Base-by-base conservation (phyloP, 2,329 filamentous ascomycete species). In the Eutypa lata region DNA sequence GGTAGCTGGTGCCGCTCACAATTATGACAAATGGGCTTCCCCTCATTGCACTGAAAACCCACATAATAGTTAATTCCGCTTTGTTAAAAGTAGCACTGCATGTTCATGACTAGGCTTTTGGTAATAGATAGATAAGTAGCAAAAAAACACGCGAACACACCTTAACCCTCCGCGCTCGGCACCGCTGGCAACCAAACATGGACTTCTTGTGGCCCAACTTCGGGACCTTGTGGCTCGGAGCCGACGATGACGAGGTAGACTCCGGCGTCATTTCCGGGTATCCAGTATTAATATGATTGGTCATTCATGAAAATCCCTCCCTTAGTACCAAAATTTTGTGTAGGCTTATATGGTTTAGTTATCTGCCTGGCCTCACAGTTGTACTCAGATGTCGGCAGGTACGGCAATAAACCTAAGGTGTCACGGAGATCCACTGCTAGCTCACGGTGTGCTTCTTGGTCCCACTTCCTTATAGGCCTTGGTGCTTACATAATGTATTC, bases 131-230 rank as follows among this genome's bases (percentile, higher is more conserved):
- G 13, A n/a, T 16, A 14, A 38, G 13, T 14, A 14, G 13, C 13
- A 38, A 38, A 14, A 14, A 14, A 16, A n/a, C n/a, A n/a, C n/a
- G n/a, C n/a, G 13, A 22, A 33, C 45, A 37, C 45, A 58, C 58
- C 58, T 61, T 61, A 21, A 61, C 59, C 19, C 57, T 51, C 33
- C 59, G 53, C 7, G 55, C 21, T 24, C 59, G 55, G 19, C 59
- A 61, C 33, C 59, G 53, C 35, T 59, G 53, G 44, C 59, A 61
- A 31, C 59, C 58, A 37, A 58, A 60, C 56, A 60, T 57, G 28
- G 58, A 60, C 47, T 61, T 61, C 47, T 58, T 59, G 26, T 61
- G 57, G 18, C 59, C 59, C 1, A 59, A 51, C 46, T 59, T 61
- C 8, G 59, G 59, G 2, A 43, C 48, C 40, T 47, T 38, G 40